Percentiles rank a stretch among this genome's conserved stretches.
Conservation (phyloP, 1,284 basidiomycete genomes). For the Puccinia polysora region DNA sequence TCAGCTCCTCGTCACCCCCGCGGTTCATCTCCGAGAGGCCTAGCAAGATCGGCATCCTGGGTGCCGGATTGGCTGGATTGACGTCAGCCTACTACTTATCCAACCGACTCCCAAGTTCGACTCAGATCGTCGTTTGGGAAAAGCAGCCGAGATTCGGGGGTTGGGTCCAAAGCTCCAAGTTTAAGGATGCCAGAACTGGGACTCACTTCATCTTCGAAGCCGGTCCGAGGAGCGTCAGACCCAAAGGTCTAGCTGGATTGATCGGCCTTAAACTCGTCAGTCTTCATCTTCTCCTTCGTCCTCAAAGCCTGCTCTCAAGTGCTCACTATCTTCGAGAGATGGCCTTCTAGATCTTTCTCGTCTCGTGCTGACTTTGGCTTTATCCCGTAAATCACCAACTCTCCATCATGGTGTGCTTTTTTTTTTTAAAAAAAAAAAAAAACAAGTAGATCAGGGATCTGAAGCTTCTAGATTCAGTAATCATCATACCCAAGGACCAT, state of each 20-base stretch:
- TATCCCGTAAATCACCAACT: no score
- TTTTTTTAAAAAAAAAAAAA: background rate
- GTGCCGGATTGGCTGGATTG: slow-evolving; percentile 75
- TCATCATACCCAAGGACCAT: slow-evolving; percentile 36
- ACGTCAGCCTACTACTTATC: slow-evolving; percentile 73
- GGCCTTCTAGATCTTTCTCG: no score
- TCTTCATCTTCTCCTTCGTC: slow-evolving; percentile 45
- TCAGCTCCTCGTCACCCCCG: no score
- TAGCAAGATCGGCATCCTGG: slow-evolving; percentile 62
- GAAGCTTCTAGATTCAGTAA: slow-evolving; percentile 27
- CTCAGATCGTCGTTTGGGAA: slow-evolving; percentile 66
- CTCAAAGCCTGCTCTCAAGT: background rate
- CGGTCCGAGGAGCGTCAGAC: slow-evolving; percentile 75
- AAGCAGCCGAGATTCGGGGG: slow-evolving; percentile 66
- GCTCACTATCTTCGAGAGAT: background rate
- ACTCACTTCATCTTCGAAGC: slow-evolving; percentile 65
- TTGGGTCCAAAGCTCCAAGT: slow-evolving; percentile 66
- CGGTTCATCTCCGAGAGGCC: no score
- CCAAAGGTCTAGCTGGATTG: slow-evolving; percentile 62
- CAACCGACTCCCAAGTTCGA: slow-evolving; percentile 60
- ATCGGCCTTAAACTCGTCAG: slow-evolving; percentile 53
- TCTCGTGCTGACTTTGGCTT: no score
- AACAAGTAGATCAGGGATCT: slow-evolving; percentile 28
- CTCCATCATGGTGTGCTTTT: no score
- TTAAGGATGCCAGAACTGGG: slow-evolving; percentile 51